A percentile compares a stretch with the other conserved stretches of the same genome.
Evolutionary conservation across 176 grass and related monocot species (phyloP).

Genomic region (Oryza glaberrima): DNA sequence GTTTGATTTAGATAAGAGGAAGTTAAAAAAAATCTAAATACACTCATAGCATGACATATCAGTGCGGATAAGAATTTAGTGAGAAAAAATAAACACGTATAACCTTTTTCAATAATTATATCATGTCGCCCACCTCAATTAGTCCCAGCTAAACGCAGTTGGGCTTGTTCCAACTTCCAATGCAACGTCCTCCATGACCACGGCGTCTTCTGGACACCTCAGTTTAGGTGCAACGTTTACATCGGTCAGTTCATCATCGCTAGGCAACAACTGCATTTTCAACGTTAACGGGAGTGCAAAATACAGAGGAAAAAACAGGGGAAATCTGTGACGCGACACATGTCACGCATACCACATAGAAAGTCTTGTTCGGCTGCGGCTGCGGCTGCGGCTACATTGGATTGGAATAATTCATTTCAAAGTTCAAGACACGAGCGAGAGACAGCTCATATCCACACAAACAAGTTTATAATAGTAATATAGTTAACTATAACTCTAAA

Average conservation of each 20-base stretch:
- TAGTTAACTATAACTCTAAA: too few species aligned
- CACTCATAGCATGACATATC: too few species aligned
- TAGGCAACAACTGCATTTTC: neutral
- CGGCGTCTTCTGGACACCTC: slow-evolving; percentile 15
- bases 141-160: neutral
- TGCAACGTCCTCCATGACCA: neutral
- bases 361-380: too few species aligned
- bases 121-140: neutral
- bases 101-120: neutral
- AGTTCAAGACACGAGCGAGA: neutral
- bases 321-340: neutral
- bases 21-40: too few species aligned
- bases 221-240: neutral
- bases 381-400: too few species aligned
- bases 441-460: neutral
- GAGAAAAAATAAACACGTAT: too few species aligned
- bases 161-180: slow-evolving; percentile 1
- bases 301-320: neutral
- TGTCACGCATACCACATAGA: neutral
- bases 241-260: neutral
- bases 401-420: neutral
- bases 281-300: neutral
- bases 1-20: too few species aligned
- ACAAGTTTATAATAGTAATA: too few species aligned
- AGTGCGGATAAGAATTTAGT: too few species aligned